Percentiles rank a stretch among this genome's conserved stretches.
Evolutionary conservation across 2,329 filamentous ascomycete species (phyloP).

Genomic region (Chaetomiaceae sp.): DNA sequence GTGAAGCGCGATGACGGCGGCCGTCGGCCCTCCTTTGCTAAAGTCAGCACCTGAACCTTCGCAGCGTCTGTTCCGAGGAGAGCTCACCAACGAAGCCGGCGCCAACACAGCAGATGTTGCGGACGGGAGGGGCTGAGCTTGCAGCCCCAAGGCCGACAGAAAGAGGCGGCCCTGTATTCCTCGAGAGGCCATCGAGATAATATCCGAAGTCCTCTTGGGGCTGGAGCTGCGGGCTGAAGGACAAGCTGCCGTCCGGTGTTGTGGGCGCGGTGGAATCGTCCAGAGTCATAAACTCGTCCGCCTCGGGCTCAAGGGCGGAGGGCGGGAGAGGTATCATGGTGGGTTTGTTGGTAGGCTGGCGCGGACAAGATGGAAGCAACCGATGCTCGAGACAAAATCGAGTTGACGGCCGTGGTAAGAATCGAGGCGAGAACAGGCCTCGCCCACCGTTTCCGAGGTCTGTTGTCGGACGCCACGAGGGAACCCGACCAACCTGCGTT

Average conservation of each 20-base stretch:
- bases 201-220: not conserved
- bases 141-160: not conserved
- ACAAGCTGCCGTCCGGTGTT: slow-evolving; percentile 4
- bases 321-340: not conserved
- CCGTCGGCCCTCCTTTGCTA: not conserved
- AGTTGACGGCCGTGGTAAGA: no score
- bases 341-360: not conserved
- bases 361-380: no score
- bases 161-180: no score
- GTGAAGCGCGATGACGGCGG: slow-evolving; percentile 8
- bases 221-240: slow-evolving; percentile 5
- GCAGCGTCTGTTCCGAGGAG: not conserved
- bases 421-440: no score
- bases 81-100: slow-evolving; percentile 7
- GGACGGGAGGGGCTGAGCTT: not conserved
- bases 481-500: not conserved
- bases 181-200: not conserved
- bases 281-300: not conserved
- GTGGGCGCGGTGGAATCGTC: slow-evolving; percentile 8
- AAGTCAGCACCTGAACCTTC: not conserved
- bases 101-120: slow-evolving; percentile 8
- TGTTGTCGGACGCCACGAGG: no score
- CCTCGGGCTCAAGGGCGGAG: not conserved
- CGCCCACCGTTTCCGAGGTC: no score
- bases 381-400: no score